Percentiles rank a stretch among this genome's conserved stretches.
These are phyloP conservation scores for Laguncularia racemosa DNA, from an alignment of 345 rosid genomes.

Conservation along the genomic window DNA sequence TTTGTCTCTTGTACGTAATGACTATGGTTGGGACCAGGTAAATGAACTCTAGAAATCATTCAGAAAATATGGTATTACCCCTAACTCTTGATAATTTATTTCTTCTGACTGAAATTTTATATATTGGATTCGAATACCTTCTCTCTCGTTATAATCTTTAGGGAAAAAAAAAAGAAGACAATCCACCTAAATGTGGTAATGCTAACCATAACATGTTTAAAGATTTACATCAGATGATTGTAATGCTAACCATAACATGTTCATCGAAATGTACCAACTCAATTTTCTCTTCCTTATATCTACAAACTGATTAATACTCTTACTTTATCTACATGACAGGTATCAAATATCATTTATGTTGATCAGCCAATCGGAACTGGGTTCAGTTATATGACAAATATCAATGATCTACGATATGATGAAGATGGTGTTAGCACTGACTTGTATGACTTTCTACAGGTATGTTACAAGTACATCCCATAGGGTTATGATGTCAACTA, in stretches of 20 bases:
- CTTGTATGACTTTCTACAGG: constrained; percentile 83
- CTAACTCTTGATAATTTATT: too few relatives aligned
- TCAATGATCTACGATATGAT: constrained; percentile 43
- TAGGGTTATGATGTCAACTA: background rate
- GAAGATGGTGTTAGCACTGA: constrained; percentile 78
- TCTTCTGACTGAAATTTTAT: too few relatives aligned
- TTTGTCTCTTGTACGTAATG: constrained; percentile 67
- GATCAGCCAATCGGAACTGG: constrained; percentile 96
- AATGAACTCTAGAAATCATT: background rate
- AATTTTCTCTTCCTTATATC: background rate
- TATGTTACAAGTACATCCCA: constrained; percentile 2
- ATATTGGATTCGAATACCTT: too few relatives aligned
- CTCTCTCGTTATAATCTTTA: too few relatives aligned
- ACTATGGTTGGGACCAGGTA: constrained; percentile 88
- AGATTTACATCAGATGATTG: too few relatives aligned
- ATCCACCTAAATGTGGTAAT: too few relatives aligned
- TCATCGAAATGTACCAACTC: too few relatives aligned
- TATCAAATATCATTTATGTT: constrained; percentile 62
- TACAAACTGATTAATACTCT: too few relatives aligned
- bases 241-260: too few relatives aligned
- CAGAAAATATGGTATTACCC: background rate
- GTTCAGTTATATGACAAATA: constrained; percentile 54
- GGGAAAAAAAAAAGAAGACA: too few relatives aligned
- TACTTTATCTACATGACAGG: too few relatives aligned
- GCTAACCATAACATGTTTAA: too few relatives aligned